phyloP scores from a whole-genome alignment of 163 green algal genomes.

The Chlorella variabilis region DNA sequence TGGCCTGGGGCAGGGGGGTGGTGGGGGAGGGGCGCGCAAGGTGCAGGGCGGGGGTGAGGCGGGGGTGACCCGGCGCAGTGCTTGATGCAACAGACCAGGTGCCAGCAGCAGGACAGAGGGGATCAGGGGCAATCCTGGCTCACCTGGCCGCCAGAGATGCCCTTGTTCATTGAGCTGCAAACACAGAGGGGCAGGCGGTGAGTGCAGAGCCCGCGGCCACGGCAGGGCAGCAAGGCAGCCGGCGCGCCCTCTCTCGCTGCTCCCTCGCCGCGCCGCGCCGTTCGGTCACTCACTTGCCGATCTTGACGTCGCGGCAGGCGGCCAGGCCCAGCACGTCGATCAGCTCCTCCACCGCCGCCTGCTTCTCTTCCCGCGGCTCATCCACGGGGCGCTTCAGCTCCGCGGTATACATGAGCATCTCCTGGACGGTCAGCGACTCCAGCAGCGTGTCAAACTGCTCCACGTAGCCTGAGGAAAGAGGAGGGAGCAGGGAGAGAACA shows the following conservation, averaged over 20 bases:
- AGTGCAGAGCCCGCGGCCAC: no score
- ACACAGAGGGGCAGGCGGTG: no score
- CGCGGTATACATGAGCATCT: conserved; percentile 83
- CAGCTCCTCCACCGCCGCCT: conserved; percentile 68
- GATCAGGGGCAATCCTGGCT: no score
- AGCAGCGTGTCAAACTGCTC: conserved; percentile 63
- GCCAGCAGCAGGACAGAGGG: background rate
- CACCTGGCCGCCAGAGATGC: conserved; percentile 53
- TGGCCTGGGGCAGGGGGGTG: conserved; percentile 43
- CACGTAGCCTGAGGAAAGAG: conserved; percentile 64
- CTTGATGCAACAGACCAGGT: background rate
- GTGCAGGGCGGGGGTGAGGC: no score
- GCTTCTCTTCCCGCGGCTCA: conserved; percentile 53
- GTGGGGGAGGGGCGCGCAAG: background rate
- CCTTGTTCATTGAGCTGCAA: conserved; percentile 53
- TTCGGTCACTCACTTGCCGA: conserved; percentile 58
- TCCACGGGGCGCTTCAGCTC: conserved; percentile 77
- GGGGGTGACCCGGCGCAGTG: no score
- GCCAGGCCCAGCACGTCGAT: conserved; percentile 72
- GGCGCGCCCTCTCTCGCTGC: no score
- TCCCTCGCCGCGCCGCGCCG: no score
- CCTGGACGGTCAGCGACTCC: conserved; percentile 53
- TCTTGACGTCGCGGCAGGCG: conserved; percentile 64
- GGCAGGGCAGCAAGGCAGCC: no score
- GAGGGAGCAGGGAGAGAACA: no score